Conservation (phyloP, 345 rosid genomes). For the Citrus cavaleriei region DNA sequence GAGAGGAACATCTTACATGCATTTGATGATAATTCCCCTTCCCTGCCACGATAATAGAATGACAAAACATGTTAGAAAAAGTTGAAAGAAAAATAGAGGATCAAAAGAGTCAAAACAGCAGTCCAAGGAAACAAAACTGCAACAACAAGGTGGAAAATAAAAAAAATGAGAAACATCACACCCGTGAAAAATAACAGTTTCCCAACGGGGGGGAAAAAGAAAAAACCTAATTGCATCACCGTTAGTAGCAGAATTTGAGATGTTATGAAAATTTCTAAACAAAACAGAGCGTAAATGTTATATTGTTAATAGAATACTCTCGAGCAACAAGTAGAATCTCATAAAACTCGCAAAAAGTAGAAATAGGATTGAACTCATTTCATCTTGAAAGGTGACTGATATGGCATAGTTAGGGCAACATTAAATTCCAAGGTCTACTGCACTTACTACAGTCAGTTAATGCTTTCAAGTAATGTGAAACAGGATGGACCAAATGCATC, state of each 20-base stretch:
- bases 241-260: background rate
- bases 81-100: background rate
- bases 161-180: background rate
- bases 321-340: background rate
- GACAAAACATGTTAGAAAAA: background rate
- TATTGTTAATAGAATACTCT: background rate
- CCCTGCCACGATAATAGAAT: slow-evolving; percentile 42
- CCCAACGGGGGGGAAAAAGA: background rate
- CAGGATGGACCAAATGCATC: background rate
- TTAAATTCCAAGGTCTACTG: background rate
- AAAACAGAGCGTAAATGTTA: background rate
- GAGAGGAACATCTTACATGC: slow-evolving; percentile 59
- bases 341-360: background rate
- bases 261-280: background rate
- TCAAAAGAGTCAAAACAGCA: slow-evolving; percentile 14
- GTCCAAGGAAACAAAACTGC: background rate
- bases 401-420: background rate
- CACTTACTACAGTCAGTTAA: background rate
- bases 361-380: background rate
- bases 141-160: background rate
- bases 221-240: background rate
- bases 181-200: background rate
- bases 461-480: background rate
- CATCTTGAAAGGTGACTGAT: background rate
- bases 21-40: slow-evolving; percentile 70